A percentile compares a stretch with the other conserved stretches of the same genome.
Evolutionary conservation across 2,329 filamentous ascomycete genomes (phyloP).

Genomic region (Alternaria triticimaculans): DNA sequence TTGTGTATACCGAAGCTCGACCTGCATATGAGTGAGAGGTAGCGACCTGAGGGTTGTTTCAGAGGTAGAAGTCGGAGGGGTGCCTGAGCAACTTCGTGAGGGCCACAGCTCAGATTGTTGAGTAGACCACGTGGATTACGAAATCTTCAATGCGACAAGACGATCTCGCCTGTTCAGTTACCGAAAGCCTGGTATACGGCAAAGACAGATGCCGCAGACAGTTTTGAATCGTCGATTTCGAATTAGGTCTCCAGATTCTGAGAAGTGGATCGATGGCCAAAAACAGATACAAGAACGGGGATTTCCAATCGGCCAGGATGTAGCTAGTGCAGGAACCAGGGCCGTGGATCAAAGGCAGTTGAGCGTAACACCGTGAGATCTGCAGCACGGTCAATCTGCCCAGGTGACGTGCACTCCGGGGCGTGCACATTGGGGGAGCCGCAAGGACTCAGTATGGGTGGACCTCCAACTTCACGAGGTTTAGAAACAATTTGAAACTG

Average conservation of each 20-base stretch:
- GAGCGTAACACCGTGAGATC: not conserved
- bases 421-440: not conserved
- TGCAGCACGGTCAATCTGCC: not conserved
- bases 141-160: conserved; percentile 12
- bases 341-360: conserved; percentile 24
- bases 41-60: not conserved
- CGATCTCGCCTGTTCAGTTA: conserved; percentile 13
- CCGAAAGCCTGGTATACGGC: conserved; percentile 22
- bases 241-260: conserved; percentile 8
- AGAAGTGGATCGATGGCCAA: conserved; percentile 3
- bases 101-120: not conserved
- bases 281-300: not conserved
- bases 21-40: not conserved
- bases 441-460: not conserved
- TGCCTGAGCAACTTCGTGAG: not conserved
- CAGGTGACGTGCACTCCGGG: not conserved
- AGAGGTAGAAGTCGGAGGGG: not conserved
- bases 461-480: not conserved
- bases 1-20: conserved; percentile 3
- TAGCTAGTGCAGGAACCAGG: conserved; percentile 20
- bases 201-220: conserved; percentile 33
- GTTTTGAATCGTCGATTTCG: conserved; percentile 19
- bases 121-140: not conserved
- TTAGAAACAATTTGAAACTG: not conserved
- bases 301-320: conserved; percentile 14